Base-by-base conservation (phyloP, 345 rosid genomes). In the Eucalyptus virginea region DNA sequence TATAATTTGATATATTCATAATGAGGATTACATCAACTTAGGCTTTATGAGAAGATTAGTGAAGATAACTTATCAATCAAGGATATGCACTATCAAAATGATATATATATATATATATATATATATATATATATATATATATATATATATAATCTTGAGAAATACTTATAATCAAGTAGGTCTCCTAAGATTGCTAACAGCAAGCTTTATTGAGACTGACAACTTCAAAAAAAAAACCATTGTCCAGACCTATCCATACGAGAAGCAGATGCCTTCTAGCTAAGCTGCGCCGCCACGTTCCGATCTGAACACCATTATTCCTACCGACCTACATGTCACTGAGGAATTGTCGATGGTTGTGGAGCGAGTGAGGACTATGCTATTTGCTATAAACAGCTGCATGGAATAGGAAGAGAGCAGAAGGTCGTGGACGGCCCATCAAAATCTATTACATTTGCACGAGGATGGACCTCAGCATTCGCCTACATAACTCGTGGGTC, bases 181-280 rank as follows among this genome's bases (percentile, higher is more conserved):
- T 52, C 26, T 52, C 58, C 58, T 52, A 8, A 52, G 4, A 52
- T 19, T 0, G 2, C 58, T 52, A 52, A 52, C 2, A 21, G 2
- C 58, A 21, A 62, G 32, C 18, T 12, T 11, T 2, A 28, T 12
- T 0, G 0, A 30, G 69, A 60, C 4, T 0, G 8, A 62, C 7
- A 0, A 62, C 69, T 62, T 62, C 34, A 13, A 62, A 24, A 52
- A 52, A 37, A 37, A 37, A 56, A 65, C 3, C 37, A n/a, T 15
- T n/a, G 21, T n/a, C 77, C 37, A 65, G 2, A 65, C 77, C 0
- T 15, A 65, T 65, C 77, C 77, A 7, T 65, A n/a, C 37, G 1
- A 32, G 81, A 2, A 69, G 24, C 42, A 69, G 21, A 69, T 69
- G 81, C 81, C 81, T 34, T 18, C 45, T 12, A 42, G 26, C 45